Conservation (phyloP, 352 stramenopile genomes). For the Phytophthora citrophthora region DNA sequence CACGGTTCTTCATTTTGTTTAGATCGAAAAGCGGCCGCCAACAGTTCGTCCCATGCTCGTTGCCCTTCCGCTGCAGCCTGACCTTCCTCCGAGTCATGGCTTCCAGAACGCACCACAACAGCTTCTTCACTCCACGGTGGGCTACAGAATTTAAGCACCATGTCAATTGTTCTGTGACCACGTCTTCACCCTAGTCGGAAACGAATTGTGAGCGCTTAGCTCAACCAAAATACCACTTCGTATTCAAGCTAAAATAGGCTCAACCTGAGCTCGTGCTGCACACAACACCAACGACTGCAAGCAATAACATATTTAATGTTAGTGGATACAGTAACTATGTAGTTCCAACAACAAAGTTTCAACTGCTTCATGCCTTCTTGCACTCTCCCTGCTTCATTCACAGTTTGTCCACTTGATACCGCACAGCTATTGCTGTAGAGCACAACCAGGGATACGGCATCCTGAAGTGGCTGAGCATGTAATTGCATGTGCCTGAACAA, state of each 20-base stretch:
- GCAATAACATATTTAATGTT: slow-evolving; percentile 18
- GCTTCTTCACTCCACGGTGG: slow-evolving; percentile 32
- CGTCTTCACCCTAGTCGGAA: slow-evolving; percentile 4
- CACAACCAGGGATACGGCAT: slow-evolving; percentile 56
- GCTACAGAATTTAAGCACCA: slow-evolving; percentile 65
- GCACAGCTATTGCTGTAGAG: slow-evolving; percentile 12
- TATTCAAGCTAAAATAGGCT: slow-evolving; percentile 9
- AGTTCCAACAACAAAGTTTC: slow-evolving; percentile 5
- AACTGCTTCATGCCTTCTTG: not conserved
- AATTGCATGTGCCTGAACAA: slow-evolving; percentile 42
- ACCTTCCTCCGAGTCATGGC: slow-evolving; percentile 31
- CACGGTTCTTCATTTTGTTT: slow-evolving; percentile 24
- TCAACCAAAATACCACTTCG: not conserved
- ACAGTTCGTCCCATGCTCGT: slow-evolving; percentile 30
- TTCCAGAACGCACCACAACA: not conserved
- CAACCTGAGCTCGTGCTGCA: not conserved
- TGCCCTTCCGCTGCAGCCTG: slow-evolving; percentile 1
- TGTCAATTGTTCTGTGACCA: slow-evolving; percentile 8
- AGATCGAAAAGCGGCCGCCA: slow-evolving; percentile 24
- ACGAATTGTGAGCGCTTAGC: slow-evolving; percentile 4
- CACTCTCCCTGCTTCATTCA: slow-evolving; percentile 16
- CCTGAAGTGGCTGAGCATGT: slow-evolving; percentile 26
- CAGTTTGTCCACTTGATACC: slow-evolving; percentile 1
- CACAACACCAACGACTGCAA: not conserved
- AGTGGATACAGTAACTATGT: not conserved